Conservation (phyloP, 768 basidiomycete genomes). For the Mycena galericulata region DNA sequence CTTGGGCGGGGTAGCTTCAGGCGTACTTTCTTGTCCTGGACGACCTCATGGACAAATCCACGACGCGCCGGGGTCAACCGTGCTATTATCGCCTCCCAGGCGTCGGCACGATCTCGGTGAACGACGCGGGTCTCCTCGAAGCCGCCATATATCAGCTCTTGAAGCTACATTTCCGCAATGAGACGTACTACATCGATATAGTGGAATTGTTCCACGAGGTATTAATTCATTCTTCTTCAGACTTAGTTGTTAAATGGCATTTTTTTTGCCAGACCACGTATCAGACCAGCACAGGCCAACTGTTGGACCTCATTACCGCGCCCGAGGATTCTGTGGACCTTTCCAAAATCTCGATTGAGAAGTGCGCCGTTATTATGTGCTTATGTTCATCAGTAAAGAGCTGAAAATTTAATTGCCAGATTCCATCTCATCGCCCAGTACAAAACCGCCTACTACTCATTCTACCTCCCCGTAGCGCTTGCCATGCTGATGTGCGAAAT, state of each 20-base stretch:
- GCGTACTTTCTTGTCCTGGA: conserved; percentile 96
- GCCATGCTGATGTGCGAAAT: conserved; percentile 85
- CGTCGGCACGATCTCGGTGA: conserved; percentile 90
- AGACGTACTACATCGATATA: conserved; percentile 88
- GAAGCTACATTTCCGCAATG: conserved; percentile 84
- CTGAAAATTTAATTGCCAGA: conserved; percentile 52
- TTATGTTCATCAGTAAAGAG: background rate
- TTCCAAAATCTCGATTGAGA: conserved; percentile 86
- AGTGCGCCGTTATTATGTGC: conserved; percentile 57
- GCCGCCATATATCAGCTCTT: conserved; percentile 92
- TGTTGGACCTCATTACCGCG: conserved; percentile 95
- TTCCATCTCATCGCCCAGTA: conserved; percentile 93
- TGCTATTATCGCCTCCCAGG: conserved; percentile 85
- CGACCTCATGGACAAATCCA: conserved; percentile 96
- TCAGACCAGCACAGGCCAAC: conserved; percentile 95
- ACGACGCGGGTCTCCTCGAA: conserved; percentile 97
- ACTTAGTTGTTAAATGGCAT: background rate
- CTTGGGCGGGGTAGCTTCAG: conserved; percentile 73
- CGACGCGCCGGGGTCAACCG: conserved; percentile 92
- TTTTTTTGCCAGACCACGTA: conserved; percentile 67
- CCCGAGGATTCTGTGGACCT: conserved; percentile 92
- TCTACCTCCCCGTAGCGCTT: conserved; percentile 97
- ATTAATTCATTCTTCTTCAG: background rate
- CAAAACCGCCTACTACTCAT: conserved; percentile 98
- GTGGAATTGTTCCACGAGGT: conserved; percentile 90